Percentiles rank a stretch among this genome's conserved stretches.
Conservation (phyloP, 106 monocot species). For the Apostasia ramifera region DNA sequence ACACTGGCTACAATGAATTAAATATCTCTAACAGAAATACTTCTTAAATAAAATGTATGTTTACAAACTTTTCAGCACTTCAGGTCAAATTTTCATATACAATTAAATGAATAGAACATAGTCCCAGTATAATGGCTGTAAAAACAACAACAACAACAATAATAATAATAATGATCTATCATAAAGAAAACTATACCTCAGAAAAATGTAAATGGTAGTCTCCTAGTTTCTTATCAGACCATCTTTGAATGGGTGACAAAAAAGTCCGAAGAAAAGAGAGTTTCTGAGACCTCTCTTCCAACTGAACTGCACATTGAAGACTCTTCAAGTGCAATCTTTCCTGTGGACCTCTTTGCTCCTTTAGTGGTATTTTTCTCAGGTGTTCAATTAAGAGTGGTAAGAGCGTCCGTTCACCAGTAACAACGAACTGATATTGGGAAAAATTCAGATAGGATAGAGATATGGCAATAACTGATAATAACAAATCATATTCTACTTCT, state of each 20-base stretch:
- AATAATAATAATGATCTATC: background rate
- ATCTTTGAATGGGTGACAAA: conserved; percentile 69
- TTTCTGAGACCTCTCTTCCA: conserved; percentile 50
- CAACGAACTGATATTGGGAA: conserved; percentile 56
- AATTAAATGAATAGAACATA: too few species aligned
- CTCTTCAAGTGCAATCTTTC: conserved; percentile 89
- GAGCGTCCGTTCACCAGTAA: conserved; percentile 67
- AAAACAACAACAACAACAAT: too few species aligned
- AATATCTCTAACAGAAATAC: too few species aligned
- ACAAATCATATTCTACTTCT: too few species aligned
- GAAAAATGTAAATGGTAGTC: conserved; percentile 86
- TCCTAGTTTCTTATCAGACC: conserved; percentile 77
- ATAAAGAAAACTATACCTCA: conserved; percentile 45
- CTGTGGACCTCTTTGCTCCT: conserved; percentile 86
- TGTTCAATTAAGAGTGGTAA: conserved; percentile 58
- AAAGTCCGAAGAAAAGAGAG: conserved; percentile 78
- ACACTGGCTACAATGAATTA: too few species aligned
- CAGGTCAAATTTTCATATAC: too few species aligned
- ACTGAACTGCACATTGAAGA: conserved; percentile 58
- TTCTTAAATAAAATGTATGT: too few species aligned
- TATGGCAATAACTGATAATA: background rate
- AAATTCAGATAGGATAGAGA: background rate
- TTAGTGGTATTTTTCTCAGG: conserved; percentile 78
- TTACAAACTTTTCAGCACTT: too few species aligned
- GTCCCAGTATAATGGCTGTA: too few species aligned